phyloP scores from a whole-genome alignment of 495 filamentous ascomycete species.

The Echria macrotheca region DNA sequence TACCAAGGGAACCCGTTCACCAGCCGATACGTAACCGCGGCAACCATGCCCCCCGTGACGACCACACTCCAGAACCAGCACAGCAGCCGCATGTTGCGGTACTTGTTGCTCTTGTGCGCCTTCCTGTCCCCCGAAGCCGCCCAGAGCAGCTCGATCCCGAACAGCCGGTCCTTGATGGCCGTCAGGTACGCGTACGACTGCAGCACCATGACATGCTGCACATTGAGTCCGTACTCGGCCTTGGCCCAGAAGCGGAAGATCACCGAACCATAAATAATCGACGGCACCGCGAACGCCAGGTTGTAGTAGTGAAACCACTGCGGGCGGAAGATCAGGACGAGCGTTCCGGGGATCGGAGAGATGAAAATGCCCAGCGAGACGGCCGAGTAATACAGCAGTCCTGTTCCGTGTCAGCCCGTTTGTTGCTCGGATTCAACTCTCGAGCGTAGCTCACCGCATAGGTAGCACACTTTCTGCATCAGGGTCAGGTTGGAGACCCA shows the following conservation, averaged over 20 bases:
- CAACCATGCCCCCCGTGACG: conserved; percentile 18
- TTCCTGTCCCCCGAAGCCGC: conserved; percentile 31
- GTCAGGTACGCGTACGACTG: conserved; percentile 32
- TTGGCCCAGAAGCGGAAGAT: conserved; percentile 29
- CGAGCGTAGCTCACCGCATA: conserved; percentile 21
- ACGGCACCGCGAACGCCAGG: conserved; percentile 29
- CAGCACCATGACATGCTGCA: conserved; percentile 32
- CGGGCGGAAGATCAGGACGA: conserved; percentile 25
- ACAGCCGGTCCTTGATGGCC: conserved; percentile 30
- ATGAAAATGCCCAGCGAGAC: conserved; percentile 32
- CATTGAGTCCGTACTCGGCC: conserved; percentile 30
- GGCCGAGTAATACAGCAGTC: conserved; percentile 31
- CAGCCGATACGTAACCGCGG: conserved; percentile 22
- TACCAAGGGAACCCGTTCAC: conserved; percentile 22
- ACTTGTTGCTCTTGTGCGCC: conserved; percentile 31
- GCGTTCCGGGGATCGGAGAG: conserved; percentile 28
- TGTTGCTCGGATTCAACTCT: neutral
- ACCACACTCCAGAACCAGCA: conserved; percentile 26
- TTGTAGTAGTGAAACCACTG: conserved; percentile 34
- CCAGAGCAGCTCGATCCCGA: conserved; percentile 31
- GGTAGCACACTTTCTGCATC: conserved; percentile 30
- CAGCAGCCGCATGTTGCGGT: conserved; percentile 28
- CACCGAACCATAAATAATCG: conserved; percentile 27
- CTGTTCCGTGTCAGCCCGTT: conserved; percentile 4
- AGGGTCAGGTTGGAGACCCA: conserved; percentile 26